Conservation (phyloP, 192 early-diverging fungal genomes). For the Backusella parvicylindrica region DNA sequence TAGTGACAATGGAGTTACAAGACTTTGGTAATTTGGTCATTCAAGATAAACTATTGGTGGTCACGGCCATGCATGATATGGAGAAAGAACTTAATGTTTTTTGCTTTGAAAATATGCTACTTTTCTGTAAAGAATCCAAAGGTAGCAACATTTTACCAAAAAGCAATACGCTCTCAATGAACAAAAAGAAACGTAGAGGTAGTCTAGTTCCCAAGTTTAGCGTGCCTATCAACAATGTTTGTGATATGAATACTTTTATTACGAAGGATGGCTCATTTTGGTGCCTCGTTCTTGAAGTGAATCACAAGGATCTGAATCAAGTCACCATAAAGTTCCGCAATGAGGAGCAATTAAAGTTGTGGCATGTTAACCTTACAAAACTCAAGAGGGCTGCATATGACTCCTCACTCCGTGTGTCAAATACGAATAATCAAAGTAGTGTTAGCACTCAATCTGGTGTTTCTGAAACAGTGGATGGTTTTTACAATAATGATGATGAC, state of each 20-base stretch:
- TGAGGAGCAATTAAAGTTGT: constrained; percentile 83
- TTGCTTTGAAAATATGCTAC: constrained; percentile 87
- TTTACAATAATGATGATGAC: constrained; percentile 8
- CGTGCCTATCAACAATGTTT: background rate
- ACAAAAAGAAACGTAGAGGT: constrained; percentile 40
- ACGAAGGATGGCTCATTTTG: constrained; percentile 2
- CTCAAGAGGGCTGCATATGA: constrained; percentile 46
- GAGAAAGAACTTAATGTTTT: constrained; percentile 82
- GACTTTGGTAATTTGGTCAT: constrained; percentile 80
- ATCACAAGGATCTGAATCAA: constrained; percentile 69
- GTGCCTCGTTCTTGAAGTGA: constrained; percentile 64
- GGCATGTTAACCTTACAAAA: constrained; percentile 75
- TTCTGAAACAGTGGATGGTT: background rate
- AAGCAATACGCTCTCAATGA: constrained; percentile 33
- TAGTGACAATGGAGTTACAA: constrained; percentile 61
- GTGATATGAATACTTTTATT: background rate
- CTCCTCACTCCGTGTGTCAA: constrained; percentile 10
- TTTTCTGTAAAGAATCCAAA: constrained; percentile 89
- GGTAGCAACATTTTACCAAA: constrained; percentile 32
- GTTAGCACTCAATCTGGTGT: background rate
- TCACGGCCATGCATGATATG: constrained; percentile 56
- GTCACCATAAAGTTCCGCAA: constrained; percentile 86
- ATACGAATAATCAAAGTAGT: background rate
- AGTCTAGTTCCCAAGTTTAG: constrained; percentile 65
- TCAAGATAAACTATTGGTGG: constrained; percentile 41